Evolutionary conservation across 2,329 filamentous ascomycete genomes (phyloP).

Genomic region (Pyrenophora graminea): DNA sequence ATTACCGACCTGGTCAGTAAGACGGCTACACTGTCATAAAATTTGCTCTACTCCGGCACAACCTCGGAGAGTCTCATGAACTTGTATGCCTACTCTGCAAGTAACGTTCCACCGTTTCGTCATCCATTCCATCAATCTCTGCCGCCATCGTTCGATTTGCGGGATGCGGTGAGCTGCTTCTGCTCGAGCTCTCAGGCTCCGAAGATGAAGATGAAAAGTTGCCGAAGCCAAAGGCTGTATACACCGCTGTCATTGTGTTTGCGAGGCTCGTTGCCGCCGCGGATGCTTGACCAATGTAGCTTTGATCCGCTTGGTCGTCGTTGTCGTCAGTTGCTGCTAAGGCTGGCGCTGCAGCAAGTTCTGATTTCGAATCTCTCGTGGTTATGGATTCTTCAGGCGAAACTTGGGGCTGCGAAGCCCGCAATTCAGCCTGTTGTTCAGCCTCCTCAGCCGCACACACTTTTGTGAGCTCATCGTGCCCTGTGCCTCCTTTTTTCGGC

Average conservation of each 20-base stretch:
- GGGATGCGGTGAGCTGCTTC: slow-evolving; percentile 2
- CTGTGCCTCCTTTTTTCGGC: not conserved
- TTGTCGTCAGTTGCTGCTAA: not conserved
- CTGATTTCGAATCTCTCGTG: not conserved
- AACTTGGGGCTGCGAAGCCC: not conserved
- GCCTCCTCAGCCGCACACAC: slow-evolving; percentile 2
- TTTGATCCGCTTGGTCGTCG: slow-evolving; percentile 11
- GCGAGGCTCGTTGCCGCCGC: slow-evolving; percentile 24
- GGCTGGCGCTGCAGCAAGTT: not conserved
- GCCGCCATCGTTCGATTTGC: slow-evolving; percentile 17
- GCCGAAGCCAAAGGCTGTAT: slow-evolving; percentile 41
- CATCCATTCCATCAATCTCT: slow-evolving; percentile 32
- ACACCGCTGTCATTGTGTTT: slow-evolving; percentile 33
- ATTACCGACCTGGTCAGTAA: too few relatives aligned
- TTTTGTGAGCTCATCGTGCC: slow-evolving; percentile 3
- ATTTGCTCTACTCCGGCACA: not conserved
- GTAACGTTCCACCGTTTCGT: slow-evolving; percentile 28
- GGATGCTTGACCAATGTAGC: slow-evolving; percentile 14
- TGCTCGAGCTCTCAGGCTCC: slow-evolving; percentile 7
- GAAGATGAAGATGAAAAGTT: slow-evolving; percentile 29
- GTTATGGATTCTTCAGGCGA: not conserved
- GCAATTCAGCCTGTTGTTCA: not conserved
- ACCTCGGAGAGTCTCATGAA: not conserved
- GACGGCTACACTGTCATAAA: too few relatives aligned
- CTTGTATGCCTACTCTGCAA: slow-evolving; percentile 26